These are phyloP conservation scores for Middelhovenomyces tepae DNA, from an alignment of 805 yeast species.

Conservation along the genomic window DNA sequence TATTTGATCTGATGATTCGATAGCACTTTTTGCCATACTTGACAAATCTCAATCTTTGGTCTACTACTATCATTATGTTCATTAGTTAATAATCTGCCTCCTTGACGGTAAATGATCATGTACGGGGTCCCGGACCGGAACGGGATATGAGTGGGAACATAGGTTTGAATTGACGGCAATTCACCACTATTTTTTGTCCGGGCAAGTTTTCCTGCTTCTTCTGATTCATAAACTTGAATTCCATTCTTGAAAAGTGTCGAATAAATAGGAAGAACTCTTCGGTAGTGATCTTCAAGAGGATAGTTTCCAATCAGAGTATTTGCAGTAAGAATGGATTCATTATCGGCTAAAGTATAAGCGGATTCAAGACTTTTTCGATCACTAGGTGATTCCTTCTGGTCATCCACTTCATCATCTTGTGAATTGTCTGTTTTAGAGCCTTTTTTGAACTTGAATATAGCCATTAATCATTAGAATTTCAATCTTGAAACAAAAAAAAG, in stretches of 20 bases:
- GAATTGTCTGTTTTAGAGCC: no score
- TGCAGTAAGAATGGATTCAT: no score
- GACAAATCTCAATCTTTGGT: neutral
- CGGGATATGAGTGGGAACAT: neutral
- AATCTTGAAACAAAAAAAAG: no score
- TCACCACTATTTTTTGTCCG: conserved; percentile 1
- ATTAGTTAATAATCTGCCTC: neutral
- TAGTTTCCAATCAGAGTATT: no score
- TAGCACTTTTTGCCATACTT: conserved; percentile 2
- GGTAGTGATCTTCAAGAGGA: no score
- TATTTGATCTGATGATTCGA: neutral
- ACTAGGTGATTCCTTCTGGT: no score
- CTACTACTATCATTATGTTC: neutral
- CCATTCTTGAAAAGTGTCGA: neutral
- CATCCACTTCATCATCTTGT: no score
- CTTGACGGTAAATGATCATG: conserved; percentile 2
- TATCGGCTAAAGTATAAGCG: no score
- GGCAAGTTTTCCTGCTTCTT: neutral
- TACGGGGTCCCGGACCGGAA: neutral
- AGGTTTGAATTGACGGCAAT: neutral
- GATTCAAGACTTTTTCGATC: no score
- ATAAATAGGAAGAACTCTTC: conserved; percentile 1
- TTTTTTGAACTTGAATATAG: no score
- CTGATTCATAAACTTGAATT: conserved; percentile 3
- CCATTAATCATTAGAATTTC: no score